Evolutionary conservation across 192 early-diverging fungal genomes (phyloP), one percentile per base, ranked within the genome.

Genomic region (Umbelopsis ramanniana): DNA sequence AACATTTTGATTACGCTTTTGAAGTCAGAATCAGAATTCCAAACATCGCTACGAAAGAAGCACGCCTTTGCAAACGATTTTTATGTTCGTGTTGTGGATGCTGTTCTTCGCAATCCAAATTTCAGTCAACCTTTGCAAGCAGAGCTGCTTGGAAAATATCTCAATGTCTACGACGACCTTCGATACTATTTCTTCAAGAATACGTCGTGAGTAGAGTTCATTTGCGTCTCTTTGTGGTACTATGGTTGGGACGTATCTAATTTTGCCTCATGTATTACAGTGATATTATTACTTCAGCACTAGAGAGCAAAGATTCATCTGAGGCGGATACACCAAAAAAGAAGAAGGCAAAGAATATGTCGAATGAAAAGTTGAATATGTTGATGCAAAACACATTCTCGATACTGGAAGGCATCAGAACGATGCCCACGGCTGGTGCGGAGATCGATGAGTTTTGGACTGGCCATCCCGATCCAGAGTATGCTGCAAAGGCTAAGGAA

Each of bases 151-250:
- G 88, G 90, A 54, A 88, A 89, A 46, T 89, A 91, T 67, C 71
- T 96, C 43, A 92, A 92, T 76, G 74, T 78, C 9, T 96, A 93
- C 78, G 94, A 94, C 73, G 97, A 98, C 74, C 76, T 97, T 48
- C 86, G 93, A 73, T 87, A 88, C 72, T 94, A 94, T 78, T 96
- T 95, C 76, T 89, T 87, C 77, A 92, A 90, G 76, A 80, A 89
- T 73, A 70, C 88, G 7, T 74, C 79, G 79, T 82, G 79, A 54
- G 82, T 88, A 4, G 29, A 6, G 6, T 5, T 74, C 37, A 21
- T 75, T 46, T 21, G 23, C 23, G 26, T 35, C 0, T 17, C 10
- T 1, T 19, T 21, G 29, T 29, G 29, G 3, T 29, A n/a, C n/a
- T 23, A 11, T 50, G 22, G 12, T 19, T 54, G 37, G 10, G 9